Evolutionary conservation across 306 rosid genomes (phyloP), one percentile per base, ranked within the genome.

Genomic region (Dryas drummondii): DNA sequence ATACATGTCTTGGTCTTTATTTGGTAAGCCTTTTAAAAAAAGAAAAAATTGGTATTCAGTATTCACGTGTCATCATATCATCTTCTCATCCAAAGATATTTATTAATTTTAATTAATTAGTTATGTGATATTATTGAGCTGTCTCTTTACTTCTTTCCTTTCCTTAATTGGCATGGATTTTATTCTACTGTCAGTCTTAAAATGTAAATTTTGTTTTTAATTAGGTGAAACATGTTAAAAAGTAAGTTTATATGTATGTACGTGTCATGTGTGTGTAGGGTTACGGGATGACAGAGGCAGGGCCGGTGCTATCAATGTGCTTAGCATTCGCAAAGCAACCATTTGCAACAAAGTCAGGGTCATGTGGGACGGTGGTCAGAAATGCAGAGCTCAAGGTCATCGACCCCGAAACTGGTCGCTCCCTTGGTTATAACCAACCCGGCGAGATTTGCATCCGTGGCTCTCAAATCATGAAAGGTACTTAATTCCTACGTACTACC

Each of bases 271-370:
- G 14, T 51, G 0, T 68, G 42, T 45, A 93, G 97, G 97, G 98
- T 0, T 94, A 94, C 41, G 98, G 98, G 11, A 94, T 94, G 98
- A 94, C 98, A 0, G 98, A 94, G 80, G 98, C 98, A 1, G 98
- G 98, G 10, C 97, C 98, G 0, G 97, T 91, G 54, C 50, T 94
- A 6, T 82, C 96, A 3, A 91, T 91, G 97, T 87, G 91, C 62
- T 53, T 84, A 45, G 88, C 84, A 0, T 91, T 91, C 59, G 98
- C 98, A 44, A 90, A 85, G 84, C 78, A 91, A 13, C 84, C 96
- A 0, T 75, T 84, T 27, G 81, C 87, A 26, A 81, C 83, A 42
- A 94, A 90, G 53, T 84, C 96, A 17, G 98, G 96, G 0, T 88
- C 98, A 4, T 91, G 98, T 50, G 97, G 98, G 11, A 83, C 88